Evolutionary conservation across 345 rosid species (phyloP), one percentile per base, ranked within the genome.

Genomic region (Citrus reticulata): DNA sequence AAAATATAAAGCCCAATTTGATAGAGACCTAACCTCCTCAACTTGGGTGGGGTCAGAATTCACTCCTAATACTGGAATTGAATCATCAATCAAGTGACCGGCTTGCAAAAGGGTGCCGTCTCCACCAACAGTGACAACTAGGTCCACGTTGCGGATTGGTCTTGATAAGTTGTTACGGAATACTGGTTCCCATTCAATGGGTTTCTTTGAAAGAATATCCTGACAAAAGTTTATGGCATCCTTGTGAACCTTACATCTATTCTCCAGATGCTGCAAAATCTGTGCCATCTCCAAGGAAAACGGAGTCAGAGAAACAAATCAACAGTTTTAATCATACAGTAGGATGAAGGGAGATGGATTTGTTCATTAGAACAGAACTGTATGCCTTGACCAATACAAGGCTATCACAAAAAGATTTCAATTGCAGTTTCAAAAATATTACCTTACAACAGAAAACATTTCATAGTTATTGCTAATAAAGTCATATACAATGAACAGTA

Each of bases 61-160:
- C 62, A 94, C 95, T 49, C 98, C 99, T 1, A 92, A 79, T 82
- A 92, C 88, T 5, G 97, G 98, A 80, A 88, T 80, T 24, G 93
- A 87, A 68, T 89, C 93, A 84, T 92, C 94, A 64, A 95, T 76
- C 69, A 90, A 91, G 87, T 95, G 99, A 76, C 97, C 89, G 46
- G 99, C 98, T 76, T 91, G 97, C 90, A 95, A 83, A 40, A 95
- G 97, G 14, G 99, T 94, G 49, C 99, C 99, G 70, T 95, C 98
- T 40, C 99, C 99, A 75, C 99, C 97, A 9, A 95, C 82, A 1
- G 98, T 94, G 69, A 95, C 89, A 58, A 95, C 99, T 82, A 95
- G 84, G 84, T 95, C 99, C 46, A 91, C 92, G 77, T 90, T 81
- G 75, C 71, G 82, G 70, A 95, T 86, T 16, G 90, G 91, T 67